A percentile compares a stretch with the other conserved stretches of the same genome.
Conservation (phyloP, 2,329 filamentous ascomycete genomes). For the Epichloe gansuensis region DNA sequence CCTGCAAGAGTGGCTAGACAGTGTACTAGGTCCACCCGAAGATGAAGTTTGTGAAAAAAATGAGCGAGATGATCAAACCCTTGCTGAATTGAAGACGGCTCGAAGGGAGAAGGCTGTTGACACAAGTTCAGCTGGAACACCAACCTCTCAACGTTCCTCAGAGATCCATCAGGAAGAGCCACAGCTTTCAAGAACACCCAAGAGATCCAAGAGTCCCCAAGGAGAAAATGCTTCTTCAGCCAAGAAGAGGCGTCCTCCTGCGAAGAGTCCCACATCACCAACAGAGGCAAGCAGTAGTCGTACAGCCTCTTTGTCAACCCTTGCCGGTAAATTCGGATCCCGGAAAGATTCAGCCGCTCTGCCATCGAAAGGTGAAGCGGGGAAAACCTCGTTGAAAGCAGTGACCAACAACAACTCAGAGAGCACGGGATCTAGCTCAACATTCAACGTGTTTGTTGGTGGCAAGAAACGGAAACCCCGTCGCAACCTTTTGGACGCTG, state of each 20-base stretch:
- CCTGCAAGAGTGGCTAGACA: slow-evolving; percentile 4
- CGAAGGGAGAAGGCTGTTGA: not conserved
- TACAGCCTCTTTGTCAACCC: not conserved
- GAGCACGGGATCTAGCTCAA: not conserved
- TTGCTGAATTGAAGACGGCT: not conserved
- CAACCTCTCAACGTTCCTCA: not conserved
- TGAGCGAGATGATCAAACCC: not conserved
- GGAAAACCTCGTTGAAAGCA: not conserved
- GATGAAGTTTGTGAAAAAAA: not conserved
- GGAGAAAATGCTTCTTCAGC: not conserved
- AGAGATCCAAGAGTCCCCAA: not conserved
- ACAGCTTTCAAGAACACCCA: not conserved
- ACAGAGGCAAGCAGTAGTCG: not conserved
- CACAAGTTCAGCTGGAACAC: not conserved
- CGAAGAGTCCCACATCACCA: not conserved
- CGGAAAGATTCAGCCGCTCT: not conserved
- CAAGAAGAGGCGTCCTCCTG: not conserved
- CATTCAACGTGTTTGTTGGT: slow-evolving; percentile 31
- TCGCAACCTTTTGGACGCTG: slow-evolving; percentile 23
- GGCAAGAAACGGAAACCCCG: slow-evolving; percentile 28
- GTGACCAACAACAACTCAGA: not conserved
- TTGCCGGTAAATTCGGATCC: not conserved
- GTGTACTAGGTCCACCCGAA: not conserved
- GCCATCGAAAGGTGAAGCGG: not conserved
- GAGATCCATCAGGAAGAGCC: not conserved